Evolutionary conservation across 1,284 basidiomycete genomes (phyloP).

Genomic region (Fomitopsis schrenkii): DNA sequence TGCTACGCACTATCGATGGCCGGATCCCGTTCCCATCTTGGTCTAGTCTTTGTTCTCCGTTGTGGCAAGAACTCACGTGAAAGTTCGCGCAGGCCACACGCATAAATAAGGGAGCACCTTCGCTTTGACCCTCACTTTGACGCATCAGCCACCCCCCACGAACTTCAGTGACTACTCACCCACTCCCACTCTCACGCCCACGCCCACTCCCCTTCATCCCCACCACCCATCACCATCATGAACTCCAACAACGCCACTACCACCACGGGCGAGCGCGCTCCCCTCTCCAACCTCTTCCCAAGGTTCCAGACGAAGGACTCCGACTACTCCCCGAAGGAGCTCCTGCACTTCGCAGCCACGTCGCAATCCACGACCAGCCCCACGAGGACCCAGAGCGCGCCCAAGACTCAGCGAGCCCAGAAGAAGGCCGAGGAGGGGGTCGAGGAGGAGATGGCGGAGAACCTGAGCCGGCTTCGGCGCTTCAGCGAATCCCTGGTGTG

Average conservation of each 20-base stretch:
- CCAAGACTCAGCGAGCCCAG: no score
- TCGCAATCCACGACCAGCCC: no score
- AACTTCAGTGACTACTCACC: not conserved
- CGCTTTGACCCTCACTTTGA: not conserved
- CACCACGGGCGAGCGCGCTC: constrained; percentile 46
- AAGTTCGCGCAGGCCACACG: not conserved
- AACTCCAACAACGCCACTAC: not conserved
- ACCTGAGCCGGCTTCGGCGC: not conserved
- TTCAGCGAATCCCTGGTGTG: not conserved
- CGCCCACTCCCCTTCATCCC: not conserved
- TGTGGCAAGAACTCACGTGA: not conserved
- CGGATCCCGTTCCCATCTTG: not conserved
- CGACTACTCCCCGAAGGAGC: not conserved
- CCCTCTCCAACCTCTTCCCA: constrained; percentile 47
- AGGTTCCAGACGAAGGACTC: constrained; percentile 2
- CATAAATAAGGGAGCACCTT: not conserved
- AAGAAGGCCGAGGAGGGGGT: not conserved
- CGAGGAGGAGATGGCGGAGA: not conserved
- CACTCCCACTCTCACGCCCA: not conserved
- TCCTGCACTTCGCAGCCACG: no score
- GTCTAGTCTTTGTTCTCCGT: not conserved
- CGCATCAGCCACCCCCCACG: not conserved
- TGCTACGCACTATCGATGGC: not conserved
- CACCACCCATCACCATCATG: not conserved
- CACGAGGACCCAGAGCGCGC: no score